Evolutionary conservation across 495 filamentous ascomycete species (phyloP).

Genomic region (Parathielavia appendiculata): DNA sequence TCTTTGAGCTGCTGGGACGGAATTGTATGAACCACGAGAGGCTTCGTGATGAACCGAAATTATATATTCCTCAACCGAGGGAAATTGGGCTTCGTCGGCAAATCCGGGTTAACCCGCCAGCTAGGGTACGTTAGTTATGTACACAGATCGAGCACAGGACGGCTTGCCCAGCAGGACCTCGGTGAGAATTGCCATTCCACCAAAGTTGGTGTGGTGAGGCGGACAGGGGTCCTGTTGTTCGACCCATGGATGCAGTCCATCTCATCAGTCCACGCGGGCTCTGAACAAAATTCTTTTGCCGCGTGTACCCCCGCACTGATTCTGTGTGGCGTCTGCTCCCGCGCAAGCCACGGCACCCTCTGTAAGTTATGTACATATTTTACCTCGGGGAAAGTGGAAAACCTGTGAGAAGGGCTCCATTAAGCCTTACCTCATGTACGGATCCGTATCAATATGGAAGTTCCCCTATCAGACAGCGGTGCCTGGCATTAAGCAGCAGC

Average conservation of each 20-base stretch:
- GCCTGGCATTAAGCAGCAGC: not conserved
- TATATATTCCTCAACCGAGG: not conserved
- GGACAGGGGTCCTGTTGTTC: not conserved
- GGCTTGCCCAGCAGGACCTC: not conserved
- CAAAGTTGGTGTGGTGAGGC: not conserved
- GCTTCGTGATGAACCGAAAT: not conserved
- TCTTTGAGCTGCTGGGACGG: not conserved
- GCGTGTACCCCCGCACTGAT: slow-evolving; percentile 19
- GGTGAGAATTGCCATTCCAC: not conserved
- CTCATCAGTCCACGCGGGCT: not conserved
- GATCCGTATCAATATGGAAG: slow-evolving; percentile 1
- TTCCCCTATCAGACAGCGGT: not conserved
- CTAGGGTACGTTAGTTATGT: not conserved
- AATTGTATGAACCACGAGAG: not conserved
- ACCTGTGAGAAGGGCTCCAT: slow-evolving; percentile 16
- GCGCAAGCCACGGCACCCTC: slow-evolving; percentile 15
- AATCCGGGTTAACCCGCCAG: not conserved
- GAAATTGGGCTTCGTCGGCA: not conserved
- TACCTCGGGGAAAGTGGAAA: too few relatives aligned
- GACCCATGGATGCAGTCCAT: not conserved
- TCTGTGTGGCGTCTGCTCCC: slow-evolving; percentile 10
- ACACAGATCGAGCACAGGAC: not conserved
- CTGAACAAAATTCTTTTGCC: not conserved
- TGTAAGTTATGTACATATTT: not conserved
- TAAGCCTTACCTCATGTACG: not conserved